A percentile compares a stretch with the other conserved stretches of the same genome.
These are phyloP conservation scores for Pyracantha coccinea DNA, from an alignment of 331 rosid species.

Conservation along the genomic window DNA sequence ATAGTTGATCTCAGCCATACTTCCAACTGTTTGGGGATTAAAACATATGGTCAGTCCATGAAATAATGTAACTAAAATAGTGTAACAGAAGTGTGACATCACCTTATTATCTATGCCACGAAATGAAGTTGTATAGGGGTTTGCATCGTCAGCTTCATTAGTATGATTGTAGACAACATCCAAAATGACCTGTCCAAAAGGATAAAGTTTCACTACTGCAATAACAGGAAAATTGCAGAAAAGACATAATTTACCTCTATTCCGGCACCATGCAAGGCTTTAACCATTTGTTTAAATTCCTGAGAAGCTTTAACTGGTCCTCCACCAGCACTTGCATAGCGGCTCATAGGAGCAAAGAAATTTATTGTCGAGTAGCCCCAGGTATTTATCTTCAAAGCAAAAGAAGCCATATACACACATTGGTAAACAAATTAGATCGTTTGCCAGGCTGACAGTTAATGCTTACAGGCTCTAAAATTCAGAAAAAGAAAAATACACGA, in stretches of 20 bases:
- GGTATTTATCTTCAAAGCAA: slow-evolving; percentile 63
- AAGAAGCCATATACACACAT: slow-evolving; percentile 11
- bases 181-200: slow-evolving; percentile 61
- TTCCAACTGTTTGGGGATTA: background rate
- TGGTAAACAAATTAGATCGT: background rate
- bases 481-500: background rate
- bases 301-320: slow-evolving; percentile 78
- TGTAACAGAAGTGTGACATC: slow-evolving; percentile 10
- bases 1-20: background rate
- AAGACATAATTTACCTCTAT: slow-evolving; percentile 59
- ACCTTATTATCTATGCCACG: slow-evolving; percentile 99
- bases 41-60: background rate
- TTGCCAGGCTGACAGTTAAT: background rate
- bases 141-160: slow-evolving; percentile 27
- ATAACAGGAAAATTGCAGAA: slow-evolving; percentile 9
- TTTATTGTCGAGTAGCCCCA: slow-evolving; percentile 98
- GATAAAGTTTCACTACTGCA: slow-evolving; percentile 2
- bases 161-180: slow-evolving; percentile 98
- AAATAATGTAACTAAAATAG: background rate
- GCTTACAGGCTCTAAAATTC: background rate
- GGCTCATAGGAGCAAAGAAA: slow-evolving; percentile 97
- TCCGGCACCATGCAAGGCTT: slow-evolving; percentile 87
- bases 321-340: slow-evolving; percentile 96
- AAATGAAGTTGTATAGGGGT: slow-evolving; percentile 81
- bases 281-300: slow-evolving; percentile 92